Evolutionary conservation across 2,329 filamentous ascomycete genomes (phyloP).

Genomic region (Trichoderma citrinoviride): DNA sequence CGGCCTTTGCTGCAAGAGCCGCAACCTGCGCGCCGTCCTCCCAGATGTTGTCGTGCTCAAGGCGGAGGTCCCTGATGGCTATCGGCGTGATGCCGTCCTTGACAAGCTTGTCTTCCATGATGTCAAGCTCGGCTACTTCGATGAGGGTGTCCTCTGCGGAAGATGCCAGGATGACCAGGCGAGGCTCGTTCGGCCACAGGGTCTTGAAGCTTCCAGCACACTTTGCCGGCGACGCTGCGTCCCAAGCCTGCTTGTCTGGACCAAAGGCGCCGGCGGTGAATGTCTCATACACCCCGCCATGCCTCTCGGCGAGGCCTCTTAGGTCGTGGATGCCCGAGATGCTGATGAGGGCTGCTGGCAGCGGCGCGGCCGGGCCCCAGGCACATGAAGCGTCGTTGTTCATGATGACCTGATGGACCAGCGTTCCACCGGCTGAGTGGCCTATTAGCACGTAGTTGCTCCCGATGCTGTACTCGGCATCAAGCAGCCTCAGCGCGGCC

Average conservation of each 20-base stretch:
- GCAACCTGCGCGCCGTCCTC: conserved; percentile 57
- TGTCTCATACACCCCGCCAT: conserved; percentile 48
- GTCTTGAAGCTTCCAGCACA: conserved; percentile 42
- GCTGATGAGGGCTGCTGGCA: conserved; percentile 56
- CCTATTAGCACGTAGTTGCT: conserved; percentile 56
- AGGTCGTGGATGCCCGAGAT: conserved; percentile 68
- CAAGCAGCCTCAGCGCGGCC: conserved; percentile 49
- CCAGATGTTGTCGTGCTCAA: conserved; percentile 64
- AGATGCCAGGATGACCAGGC: conserved; percentile 43
- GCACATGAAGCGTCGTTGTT: conserved; percentile 34
- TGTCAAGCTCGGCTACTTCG: conserved; percentile 57
- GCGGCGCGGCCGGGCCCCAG: conserved; percentile 30
- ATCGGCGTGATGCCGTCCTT: conserved; percentile 37
- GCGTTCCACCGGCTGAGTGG: conserved; percentile 62
- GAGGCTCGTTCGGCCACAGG: conserved; percentile 35
- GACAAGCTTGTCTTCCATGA: conserved; percentile 50
- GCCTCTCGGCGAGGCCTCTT: conserved; percentile 48
- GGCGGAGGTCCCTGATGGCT: conserved; percentile 46
- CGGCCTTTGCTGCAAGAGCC: conserved; percentile 39
- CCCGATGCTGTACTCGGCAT: conserved; percentile 45
- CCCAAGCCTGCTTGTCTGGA: conserved; percentile 48
- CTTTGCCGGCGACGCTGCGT: conserved; percentile 52
- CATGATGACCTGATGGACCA: conserved; percentile 61
- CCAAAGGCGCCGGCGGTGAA: conserved; percentile 64
- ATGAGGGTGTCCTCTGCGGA: conserved; percentile 50